Base-by-base conservation (phyloP, 257 asterid genomes). In the Eustoma russellianum region DNA sequence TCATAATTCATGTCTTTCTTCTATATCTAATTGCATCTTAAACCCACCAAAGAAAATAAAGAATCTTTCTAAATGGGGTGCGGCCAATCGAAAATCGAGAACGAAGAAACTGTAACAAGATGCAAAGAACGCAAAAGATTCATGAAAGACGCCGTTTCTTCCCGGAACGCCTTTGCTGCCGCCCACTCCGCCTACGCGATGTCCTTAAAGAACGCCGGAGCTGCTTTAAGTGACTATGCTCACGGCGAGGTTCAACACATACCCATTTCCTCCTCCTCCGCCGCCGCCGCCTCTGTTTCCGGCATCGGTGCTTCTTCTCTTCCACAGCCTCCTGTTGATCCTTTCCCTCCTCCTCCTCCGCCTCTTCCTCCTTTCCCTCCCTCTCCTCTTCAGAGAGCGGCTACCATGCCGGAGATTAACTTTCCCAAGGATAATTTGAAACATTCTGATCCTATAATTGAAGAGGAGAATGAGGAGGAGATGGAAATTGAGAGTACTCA, bases 151-250 rank as follows among this genome's bases (percentile, higher is more conserved):
- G 93, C 97, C 17, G 95, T 92, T 52, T 70, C 80, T 45, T 70
- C 80, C 13, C 74, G 99, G 13, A 92, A 92, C 77, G 94, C 88
- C 59, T 92, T 92, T 64, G 91, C 99, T 5, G 93, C 97, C 2
- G 97, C 99, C 6, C 97, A 92, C 68, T 80, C 95, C 0, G 77
- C 94, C 46, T 79, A 88, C 61, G 80, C 86, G 55, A 75, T 85
- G 88, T 80, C 95, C 5, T 67, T 92, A 49, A 92, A 88, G 60
- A 85, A 92, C 71, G 73, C 91, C 57, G 99, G 99, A 48, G 97
- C 97, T 33, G 95, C 97, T 43, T 88, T 92, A 53, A 85, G 95
- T 57, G 97, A 92, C 64, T 92, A 69, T 55, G 88, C 95, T 28
- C 83, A 79, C 12, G 96, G 93, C n/a, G 96, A 90, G 64, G 95